A percentile compares a stretch with the other conserved stretches of the same genome.
phyloP scores from a whole-genome alignment of 257 asterid genomes.

The Euphrasia confusa region DNA sequence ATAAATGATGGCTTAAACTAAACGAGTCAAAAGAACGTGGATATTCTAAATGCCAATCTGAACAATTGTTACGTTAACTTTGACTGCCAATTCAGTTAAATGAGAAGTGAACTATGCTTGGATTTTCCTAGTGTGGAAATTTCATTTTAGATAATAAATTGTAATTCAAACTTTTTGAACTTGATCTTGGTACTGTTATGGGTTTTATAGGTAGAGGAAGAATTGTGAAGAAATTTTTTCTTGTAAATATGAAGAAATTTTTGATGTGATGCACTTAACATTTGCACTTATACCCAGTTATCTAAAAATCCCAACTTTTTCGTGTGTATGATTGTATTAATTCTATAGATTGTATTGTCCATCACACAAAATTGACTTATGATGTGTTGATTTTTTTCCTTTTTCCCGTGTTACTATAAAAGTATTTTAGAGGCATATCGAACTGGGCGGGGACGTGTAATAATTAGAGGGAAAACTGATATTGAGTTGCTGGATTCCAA shows the following conservation, averaged over 20 bases:
- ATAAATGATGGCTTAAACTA: neutral
- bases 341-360: no score
- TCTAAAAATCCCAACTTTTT: no score
- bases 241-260: no score
- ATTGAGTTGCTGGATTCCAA: conserved; percentile 77
- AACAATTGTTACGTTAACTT: neutral
- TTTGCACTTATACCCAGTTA: no score
- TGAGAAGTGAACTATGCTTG: neutral
- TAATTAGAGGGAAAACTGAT: conserved; percentile 95
- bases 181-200: neutral
- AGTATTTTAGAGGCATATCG: conserved; percentile 93
- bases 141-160: neutral
- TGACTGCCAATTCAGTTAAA: neutral
- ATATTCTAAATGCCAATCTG: neutral
- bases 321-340: no score
- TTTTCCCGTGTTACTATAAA: conserved; percentile 23
- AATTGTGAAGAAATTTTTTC: no score
- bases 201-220: no score
- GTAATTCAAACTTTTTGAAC: neutral
- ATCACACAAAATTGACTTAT: neutral
- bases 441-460: conserved; percentile 88
- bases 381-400: neutral
- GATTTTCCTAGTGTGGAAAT: neutral
- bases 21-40: neutral
- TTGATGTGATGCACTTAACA: no score